Evolutionary conservation across 192 early-diverging fungal genomes (phyloP), one percentile per base, ranked within the genome.

Genomic region (Entomortierella lignicola): DNA sequence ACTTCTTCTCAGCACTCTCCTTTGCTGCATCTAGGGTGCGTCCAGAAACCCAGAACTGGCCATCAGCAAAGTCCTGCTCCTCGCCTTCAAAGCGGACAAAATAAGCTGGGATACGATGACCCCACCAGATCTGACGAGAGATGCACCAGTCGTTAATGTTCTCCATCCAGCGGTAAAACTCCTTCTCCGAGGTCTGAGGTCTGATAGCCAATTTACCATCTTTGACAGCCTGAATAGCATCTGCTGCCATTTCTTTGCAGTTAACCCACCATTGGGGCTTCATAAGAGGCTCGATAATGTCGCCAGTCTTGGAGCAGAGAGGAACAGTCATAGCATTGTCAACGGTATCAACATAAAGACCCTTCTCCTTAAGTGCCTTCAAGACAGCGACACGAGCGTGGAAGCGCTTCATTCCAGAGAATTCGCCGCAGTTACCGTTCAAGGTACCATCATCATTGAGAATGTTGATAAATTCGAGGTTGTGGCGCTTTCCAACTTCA

Each of bases 201-300:
- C 79, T 60, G 66, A 99, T 99, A 73, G 89, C 86, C 39, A 99
- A 82, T 50, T 92, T 87, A 21, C 94, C 96, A 47, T 91, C 86
- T 47, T 83, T 85, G 39, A 96, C 97, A 29, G 91, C 96, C 64
- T 86, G 60, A 44, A 68, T 86, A 18, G 98, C 97, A 2, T 91
- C 89, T 15, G 80, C 77, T 15, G 97, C 96, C 89, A 99, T 95
- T 37, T 83, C 89, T 75, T 94, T 87, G 87, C 94, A 96, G 85
- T 89, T 90, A 32, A 98, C 93, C 94, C 96, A 99, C 98, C 98
- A 99, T 82, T 99, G 98, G 42, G 98, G 98, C 87, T 98, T 99
- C 90, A 99, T 91, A 60, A 98, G 81, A 10, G 97, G 97, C 83
- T 99, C 98, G 41, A 98, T 98, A 58, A 99, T 85, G 83, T 99